A percentile compares a stretch with the other conserved stretches of the same genome.
phyloP scores from a whole-genome alignment of 208 protist species.

The Trypanosoma cruzi region DNA sequence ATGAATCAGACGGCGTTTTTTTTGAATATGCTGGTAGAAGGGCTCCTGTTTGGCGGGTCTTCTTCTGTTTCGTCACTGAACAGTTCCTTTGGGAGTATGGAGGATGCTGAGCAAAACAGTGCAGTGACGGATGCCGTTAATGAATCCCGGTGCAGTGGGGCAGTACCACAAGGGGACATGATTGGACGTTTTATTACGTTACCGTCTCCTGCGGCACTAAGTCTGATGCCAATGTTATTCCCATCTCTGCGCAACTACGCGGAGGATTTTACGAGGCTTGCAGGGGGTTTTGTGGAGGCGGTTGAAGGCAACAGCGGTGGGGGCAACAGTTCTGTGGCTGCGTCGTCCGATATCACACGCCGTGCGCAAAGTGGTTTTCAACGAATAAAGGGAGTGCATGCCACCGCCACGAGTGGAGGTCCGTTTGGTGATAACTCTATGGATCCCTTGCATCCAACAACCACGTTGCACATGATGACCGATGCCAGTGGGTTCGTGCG shows the following conservation, averaged over 20 bases:
- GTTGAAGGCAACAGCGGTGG: neutral
- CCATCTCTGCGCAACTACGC: constrained; percentile 24
- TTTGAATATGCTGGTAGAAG: constrained; percentile 23
- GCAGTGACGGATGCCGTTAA: neutral
- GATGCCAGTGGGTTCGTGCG: neutral
- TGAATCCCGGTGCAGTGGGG: neutral
- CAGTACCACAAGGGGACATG: neutral
- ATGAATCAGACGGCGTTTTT: constrained; percentile 17
- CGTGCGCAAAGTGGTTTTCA: constrained; percentile 2
- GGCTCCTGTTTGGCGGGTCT: constrained; percentile 4
- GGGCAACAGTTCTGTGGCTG: neutral
- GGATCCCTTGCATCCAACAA: neutral
- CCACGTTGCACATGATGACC: neutral
- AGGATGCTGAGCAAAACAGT: constrained; percentile 20
- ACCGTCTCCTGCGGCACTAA: constrained; percentile 21
- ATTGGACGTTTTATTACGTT: constrained; percentile 1
- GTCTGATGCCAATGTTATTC: constrained; percentile 22
- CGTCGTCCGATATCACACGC: neutral
- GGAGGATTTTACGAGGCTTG: constrained; percentile 11
- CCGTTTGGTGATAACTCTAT: neutral
- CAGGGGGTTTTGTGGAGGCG: constrained; percentile 2
- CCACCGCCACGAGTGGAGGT: neutral
- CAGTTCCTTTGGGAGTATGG: constrained; percentile 22
- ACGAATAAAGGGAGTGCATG: neutral
- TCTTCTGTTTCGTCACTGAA: constrained; percentile 6